Conservation (phyloP, 2,329 filamentous ascomycete species). For the Microthyrium microscopicum region DNA sequence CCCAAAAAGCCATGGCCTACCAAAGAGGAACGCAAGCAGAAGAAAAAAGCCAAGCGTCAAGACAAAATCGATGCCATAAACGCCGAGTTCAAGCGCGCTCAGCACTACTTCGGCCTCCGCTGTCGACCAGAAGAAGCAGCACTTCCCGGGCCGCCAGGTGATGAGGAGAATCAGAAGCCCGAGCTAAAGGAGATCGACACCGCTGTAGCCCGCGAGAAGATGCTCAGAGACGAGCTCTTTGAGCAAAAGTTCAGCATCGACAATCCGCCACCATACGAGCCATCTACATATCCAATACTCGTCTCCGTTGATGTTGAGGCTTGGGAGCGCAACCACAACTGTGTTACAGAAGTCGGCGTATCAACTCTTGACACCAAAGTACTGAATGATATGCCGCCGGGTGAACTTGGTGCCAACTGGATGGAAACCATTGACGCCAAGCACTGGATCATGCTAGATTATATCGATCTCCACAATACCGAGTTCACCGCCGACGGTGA, state of each 20-base stretch:
- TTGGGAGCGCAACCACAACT: constrained; percentile 47
- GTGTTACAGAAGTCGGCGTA: constrained; percentile 75
- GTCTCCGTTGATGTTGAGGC: constrained; percentile 71
- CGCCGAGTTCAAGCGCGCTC: constrained; percentile 43
- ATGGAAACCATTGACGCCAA: constrained; percentile 45
- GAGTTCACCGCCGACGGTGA: constrained; percentile 58
- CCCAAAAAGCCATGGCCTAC: too few species aligned
- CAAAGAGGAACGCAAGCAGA: constrained; percentile 29
- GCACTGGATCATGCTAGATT: constrained; percentile 64
- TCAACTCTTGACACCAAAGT: constrained; percentile 59
- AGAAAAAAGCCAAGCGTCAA: constrained; percentile 32
- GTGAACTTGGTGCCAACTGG: constrained; percentile 49
- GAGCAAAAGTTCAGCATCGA: too few species aligned
- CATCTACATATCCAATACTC: constrained; percentile 42
- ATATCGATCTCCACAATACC: constrained; percentile 47
- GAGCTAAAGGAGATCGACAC: too few species aligned
- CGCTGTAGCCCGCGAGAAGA: too few species aligned
- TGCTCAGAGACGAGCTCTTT: too few species aligned
- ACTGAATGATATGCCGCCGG: constrained; percentile 40
- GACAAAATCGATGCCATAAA: constrained; percentile 35
- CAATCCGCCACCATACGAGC: too few species aligned
- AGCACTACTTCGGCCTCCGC: constrained; percentile 55
- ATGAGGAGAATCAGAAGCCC: too few species aligned
- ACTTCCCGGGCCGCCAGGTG: too few species aligned
- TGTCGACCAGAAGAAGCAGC: too few species aligned